Base-by-base conservation (phyloP, 176 grass and related monocot species). In the Panicum miliaceum region DNA sequence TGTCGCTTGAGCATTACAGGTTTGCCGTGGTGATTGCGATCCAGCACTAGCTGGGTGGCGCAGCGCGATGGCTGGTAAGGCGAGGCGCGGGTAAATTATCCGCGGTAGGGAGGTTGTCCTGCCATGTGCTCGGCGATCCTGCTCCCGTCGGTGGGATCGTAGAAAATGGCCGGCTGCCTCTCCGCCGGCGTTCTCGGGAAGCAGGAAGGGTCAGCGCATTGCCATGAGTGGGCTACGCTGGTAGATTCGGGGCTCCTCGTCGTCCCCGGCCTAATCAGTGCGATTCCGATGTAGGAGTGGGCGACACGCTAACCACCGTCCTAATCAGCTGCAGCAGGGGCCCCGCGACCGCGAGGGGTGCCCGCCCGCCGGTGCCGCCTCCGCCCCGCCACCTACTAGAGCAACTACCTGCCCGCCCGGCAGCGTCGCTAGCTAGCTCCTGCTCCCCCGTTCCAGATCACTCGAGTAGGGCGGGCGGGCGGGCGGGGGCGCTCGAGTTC, bases 281-380 rank as follows among this genome's bases (percentile, higher is more conserved):
- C 20, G 84, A 38, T 86, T 86, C 42, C 59, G 77, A 76, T 76
- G 83, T 56, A 5, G 80, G 15, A 73, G 70, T 29, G 8, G 67
- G 78, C 83, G 92, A 92, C 90, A 48, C 85, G 40, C 79, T 73
- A 94, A 92, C 94, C 85, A 88, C 92, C 82, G 35, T 73, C 87
- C 73, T 86, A 72, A 66, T 61, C 74, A 68, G 10, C 64, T 54
- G 34, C 77, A 7, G 23, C 77, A 2, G 34, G 67, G 2, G 35
- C 22, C 4, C 63, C 15, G 50, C 15, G 4, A 18, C 88, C 78
- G 59, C 78, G 53, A 75, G 27, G 61, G 58, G 84, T 71, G 58
- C 64, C 12, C 68, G 41, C 68, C 40, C 40, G 65, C 68, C 29
- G 29, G 29, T 74, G 68, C 75, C 68, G 72, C 82, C 45, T 59